phyloP scores from a whole-genome alignment of 345 rosid species.

The Citrus sp. region DNA sequence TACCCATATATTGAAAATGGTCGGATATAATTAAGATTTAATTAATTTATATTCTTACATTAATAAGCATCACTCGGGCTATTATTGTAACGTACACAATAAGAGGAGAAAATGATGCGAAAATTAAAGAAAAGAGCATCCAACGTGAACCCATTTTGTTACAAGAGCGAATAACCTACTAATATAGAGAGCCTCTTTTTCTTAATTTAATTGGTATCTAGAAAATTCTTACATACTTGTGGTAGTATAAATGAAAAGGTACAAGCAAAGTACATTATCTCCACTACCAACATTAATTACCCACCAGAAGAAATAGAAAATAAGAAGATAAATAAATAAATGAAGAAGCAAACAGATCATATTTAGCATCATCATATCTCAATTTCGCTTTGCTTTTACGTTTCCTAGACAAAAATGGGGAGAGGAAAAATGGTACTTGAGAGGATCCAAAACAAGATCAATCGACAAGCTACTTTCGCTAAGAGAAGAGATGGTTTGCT shows the following conservation, averaged over 20 bases:
- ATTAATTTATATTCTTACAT: no score
- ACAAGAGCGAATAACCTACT: no score
- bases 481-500: constrained; percentile 43
- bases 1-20: no score
- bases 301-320: not conserved
- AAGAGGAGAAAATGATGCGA: not conserved
- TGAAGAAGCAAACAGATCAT: not conserved
- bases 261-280: not conserved
- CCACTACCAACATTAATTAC: not conserved
- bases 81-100: not conserved
- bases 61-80: no score
- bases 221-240: not conserved
- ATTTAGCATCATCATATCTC: no score
- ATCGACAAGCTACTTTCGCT: constrained; percentile 41
- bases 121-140: not conserved
- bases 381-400: not conserved
- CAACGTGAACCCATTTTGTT: not conserved
- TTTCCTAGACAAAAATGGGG: constrained; percentile 23
- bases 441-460: constrained; percentile 45
- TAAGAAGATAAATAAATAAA: not conserved
- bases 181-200: no score
- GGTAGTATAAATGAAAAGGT: not conserved
- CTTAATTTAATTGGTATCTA: not conserved
- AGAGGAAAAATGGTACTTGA: constrained; percentile 43
- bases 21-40: no score